Base-by-base conservation (phyloP, 2,329 filamentous ascomycete species). In the Alternaria ventricosa region DNA sequence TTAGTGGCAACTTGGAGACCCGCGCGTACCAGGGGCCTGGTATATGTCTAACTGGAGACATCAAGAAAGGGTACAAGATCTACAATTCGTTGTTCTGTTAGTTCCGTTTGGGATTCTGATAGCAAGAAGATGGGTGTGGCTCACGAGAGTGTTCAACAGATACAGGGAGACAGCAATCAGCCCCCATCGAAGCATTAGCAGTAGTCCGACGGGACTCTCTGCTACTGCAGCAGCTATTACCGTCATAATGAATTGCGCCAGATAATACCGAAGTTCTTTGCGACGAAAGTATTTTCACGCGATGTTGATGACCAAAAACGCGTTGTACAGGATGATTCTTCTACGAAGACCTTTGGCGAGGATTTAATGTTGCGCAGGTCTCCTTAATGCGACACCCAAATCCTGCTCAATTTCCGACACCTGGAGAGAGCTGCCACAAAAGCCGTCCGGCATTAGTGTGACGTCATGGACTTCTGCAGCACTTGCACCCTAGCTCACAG, bases 1-100 rank as follows among this genome's bases (percentile, higher is more conserved):
- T 55, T 20, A 60, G 44, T 23, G 58, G 58, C 6, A 60, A 36
- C 41, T 55, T 55, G 10, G 58, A 60, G 41, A 60, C 25, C 7
- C 58, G 50, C 4, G 58, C 50, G 33, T 55, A 55, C 58, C 50
- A 60, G 36, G 58, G 58, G 13, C 58, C 58, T 47, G 58, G 58
- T 30, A 60, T 55, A 8, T 60, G 58, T 28, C 18, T 55, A 25
- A 60, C 58, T 43, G 58, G 58, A 12, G 58, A 60, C n/a, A 60
- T 27, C 4, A 60, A 22, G 20, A 60, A 55, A 36, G 58, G 58
- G 23, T 60, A 60, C 4, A 60, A 33, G 28, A 55, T 41, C 58
- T 60, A 46, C 23, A 36, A 36, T 36, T 36, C 33, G 33, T 36
- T 36, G 13, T 36, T 36, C 33, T 36, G 33, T 36, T 4, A 36